phyloP scores from a whole-genome alignment of 371 early-diverging fungal species.

The Lichtheimia ramosa region DNA sequence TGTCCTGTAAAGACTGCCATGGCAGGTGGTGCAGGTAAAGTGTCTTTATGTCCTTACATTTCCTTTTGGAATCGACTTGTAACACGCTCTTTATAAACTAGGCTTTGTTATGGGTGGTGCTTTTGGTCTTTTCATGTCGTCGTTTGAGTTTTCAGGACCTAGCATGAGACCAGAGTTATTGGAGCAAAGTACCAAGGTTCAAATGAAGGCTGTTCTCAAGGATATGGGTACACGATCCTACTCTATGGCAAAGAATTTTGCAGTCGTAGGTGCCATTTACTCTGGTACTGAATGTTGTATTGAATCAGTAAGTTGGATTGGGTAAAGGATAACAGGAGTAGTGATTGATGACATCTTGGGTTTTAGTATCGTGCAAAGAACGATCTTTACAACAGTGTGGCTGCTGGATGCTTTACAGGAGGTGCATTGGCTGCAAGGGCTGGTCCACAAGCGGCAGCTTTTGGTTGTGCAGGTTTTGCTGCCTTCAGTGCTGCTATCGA shows the following conservation, averaged over 20 bases:
- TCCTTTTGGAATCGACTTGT: background rate
- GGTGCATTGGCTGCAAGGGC: conserved; percentile 81
- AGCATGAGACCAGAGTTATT: conserved; percentile 53
- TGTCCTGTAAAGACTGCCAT: conserved; percentile 77
- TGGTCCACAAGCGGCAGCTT: conserved; percentile 76
- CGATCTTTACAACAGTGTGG: conserved; percentile 86
- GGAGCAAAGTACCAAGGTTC: conserved; percentile 72
- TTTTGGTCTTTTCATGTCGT: conserved; percentile 93
- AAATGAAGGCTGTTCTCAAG: conserved; percentile 77
- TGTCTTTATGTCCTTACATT: background rate
- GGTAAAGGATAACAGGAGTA: background rate
- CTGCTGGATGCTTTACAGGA: conserved; percentile 94
- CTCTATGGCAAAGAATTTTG: conserved; percentile 93
- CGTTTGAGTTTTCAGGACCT: conserved; percentile 76
- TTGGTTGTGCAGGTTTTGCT: conserved; percentile 94
- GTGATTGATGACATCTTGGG: background rate
- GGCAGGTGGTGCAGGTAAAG: conserved; percentile 73
- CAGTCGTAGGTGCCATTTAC: conserved; percentile 88
- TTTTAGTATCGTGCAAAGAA: conserved; percentile 94
- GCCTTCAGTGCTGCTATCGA: conserved; percentile 95
- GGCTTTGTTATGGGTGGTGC: conserved; percentile 91
- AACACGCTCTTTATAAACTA: conserved; percentile 14
- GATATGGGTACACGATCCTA: conserved; percentile 86
- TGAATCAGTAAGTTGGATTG: conserved; percentile 71
- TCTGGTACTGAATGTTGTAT: conserved; percentile 93